Percentiles rank a stretch among this genome's conserved stretches.
These are phyloP conservation scores for Paratinospora sagittata DNA, from an alignment of 164 flowering plant species.

Conservation along the genomic window DNA sequence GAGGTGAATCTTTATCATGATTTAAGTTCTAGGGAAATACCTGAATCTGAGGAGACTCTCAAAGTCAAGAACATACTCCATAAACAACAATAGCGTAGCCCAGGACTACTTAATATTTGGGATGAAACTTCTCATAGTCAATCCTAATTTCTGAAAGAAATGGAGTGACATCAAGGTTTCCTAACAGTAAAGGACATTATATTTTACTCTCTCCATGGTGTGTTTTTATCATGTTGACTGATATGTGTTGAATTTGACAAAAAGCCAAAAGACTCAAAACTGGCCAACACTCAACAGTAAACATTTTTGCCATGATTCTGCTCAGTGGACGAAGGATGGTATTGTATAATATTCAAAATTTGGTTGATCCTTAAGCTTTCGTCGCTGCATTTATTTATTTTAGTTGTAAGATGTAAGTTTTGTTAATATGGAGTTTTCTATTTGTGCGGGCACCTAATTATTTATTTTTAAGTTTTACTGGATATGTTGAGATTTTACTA, in stretches of 20 bases:
- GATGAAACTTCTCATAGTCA: too few species aligned
- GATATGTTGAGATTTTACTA: neutral
- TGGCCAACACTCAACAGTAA: neutral
- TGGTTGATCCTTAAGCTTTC: neutral
- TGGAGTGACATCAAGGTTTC: too few species aligned
- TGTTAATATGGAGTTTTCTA: neutral
- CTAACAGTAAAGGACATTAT: neutral
- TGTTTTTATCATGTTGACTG: neutral
- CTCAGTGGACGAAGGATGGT: too few species aligned
- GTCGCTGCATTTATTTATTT: neutral
- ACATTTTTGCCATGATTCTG: neutral
- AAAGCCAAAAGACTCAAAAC: neutral
- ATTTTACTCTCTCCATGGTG: neutral
- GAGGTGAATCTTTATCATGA: neutral
- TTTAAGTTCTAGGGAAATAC: neutral
- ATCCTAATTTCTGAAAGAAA: too few species aligned
- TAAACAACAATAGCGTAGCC: too few species aligned
- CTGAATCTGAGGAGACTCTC: neutral
- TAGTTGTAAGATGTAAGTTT: neutral
- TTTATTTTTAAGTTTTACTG: neutral
- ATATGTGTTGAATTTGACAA: neutral
- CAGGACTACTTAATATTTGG: too few species aligned
- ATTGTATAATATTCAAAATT: neutral
- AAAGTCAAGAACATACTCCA: too few species aligned
- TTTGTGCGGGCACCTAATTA: too few species aligned